phyloP scores from a whole-genome alignment of 768 basidiomycete species.

The Gelatoporia subvermispora region DNA sequence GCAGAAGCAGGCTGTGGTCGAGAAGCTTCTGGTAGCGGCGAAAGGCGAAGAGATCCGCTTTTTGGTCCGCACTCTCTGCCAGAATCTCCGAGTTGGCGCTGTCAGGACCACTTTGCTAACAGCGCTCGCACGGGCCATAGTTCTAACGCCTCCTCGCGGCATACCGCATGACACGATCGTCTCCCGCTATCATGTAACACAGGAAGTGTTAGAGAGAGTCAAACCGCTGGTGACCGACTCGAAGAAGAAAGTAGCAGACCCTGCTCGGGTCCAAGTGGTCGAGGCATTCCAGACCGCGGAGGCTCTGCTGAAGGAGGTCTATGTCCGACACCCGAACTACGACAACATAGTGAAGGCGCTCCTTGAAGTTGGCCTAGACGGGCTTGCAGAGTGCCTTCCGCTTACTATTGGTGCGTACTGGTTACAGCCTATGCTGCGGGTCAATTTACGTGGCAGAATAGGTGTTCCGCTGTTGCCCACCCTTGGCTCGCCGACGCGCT shows the following conservation, averaged over 20 bases:
- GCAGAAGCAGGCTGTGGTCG: slow-evolving; percentile 72
- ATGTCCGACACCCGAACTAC: slow-evolving; percentile 75
- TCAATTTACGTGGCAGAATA: slow-evolving; percentile 15
- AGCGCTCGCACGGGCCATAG: slow-evolving; percentile 75
- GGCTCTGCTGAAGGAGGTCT: slow-evolving; percentile 62
- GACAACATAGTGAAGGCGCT: slow-evolving; percentile 62
- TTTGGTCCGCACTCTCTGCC: slow-evolving; percentile 67
- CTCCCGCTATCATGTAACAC: slow-evolving; percentile 29
- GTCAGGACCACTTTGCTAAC: slow-evolving; percentile 78
- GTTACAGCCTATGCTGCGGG: background rate
- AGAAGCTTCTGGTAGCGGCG: slow-evolving; percentile 78
- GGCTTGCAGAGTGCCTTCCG: slow-evolving; percentile 53
- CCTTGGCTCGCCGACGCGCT: slow-evolving; percentile 81
- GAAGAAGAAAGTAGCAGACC: slow-evolving; percentile 28
- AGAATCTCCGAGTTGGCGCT: slow-evolving; percentile 83
- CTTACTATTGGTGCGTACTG: slow-evolving; percentile 59
- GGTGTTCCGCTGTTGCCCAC: slow-evolving; percentile 84
- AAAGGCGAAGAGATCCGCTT: slow-evolving; percentile 86
- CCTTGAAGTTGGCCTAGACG: slow-evolving; percentile 55
- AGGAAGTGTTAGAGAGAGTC: slow-evolving; percentile 25
- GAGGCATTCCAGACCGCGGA: slow-evolving; percentile 53
- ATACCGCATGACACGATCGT: slow-evolving; percentile 3
- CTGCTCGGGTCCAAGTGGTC: slow-evolving; percentile 31
- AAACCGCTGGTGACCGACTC: slow-evolving; percentile 14
- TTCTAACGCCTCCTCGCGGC: slow-evolving; percentile 43